These are phyloP conservation scores for Russula sp. DNA, from an alignment of 768 basidiomycete species.

Conservation along the genomic window DNA sequence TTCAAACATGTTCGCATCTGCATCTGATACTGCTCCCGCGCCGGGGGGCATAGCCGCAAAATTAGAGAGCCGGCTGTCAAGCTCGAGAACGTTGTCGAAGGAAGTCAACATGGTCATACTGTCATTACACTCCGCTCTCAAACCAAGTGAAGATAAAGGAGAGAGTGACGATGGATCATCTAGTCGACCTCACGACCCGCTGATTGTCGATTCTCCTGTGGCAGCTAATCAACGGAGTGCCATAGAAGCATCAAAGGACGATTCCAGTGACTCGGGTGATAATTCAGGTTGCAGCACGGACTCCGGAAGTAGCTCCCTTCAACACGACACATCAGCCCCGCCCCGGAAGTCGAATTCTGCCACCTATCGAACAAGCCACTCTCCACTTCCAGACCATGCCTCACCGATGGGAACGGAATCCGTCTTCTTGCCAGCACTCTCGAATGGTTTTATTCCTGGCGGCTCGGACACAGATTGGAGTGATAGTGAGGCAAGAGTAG, in stretches of 20 bases:
- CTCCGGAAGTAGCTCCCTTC: not conserved
- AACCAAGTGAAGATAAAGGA: conserved; percentile 31
- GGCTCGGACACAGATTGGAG: conserved; percentile 76
- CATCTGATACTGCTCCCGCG: conserved; percentile 11
- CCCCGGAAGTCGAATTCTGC: not conserved
- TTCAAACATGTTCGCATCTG: conserved; percentile 33
- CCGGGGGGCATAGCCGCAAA: conserved; percentile 51
- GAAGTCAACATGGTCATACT: conserved; percentile 53
- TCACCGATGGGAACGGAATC: conserved; percentile 40
- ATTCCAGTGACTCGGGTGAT: conserved; percentile 45
- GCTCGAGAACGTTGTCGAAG: conserved; percentile 68
- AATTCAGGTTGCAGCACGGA: conserved; percentile 23
- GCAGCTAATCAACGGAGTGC: not conserved
- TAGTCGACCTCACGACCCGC: not conserved
- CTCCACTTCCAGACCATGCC: not conserved
- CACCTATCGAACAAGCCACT: conserved; percentile 5
- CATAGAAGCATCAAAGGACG: not conserved
- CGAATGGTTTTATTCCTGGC: conserved; percentile 80
- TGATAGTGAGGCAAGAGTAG: conserved; percentile 56
- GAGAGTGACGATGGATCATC: not conserved
- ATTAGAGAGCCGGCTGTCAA: conserved; percentile 69
- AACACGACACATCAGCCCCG: not conserved
- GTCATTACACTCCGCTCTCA: conserved; percentile 46
- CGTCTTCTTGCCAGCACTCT: conserved; percentile 84
- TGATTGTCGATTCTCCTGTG: not conserved